A percentile compares a stretch with the other conserved stretches of the same genome.
Conservation (phyloP, 116 monocot genomes). For the Phalaenopsis hybrid region DNA sequence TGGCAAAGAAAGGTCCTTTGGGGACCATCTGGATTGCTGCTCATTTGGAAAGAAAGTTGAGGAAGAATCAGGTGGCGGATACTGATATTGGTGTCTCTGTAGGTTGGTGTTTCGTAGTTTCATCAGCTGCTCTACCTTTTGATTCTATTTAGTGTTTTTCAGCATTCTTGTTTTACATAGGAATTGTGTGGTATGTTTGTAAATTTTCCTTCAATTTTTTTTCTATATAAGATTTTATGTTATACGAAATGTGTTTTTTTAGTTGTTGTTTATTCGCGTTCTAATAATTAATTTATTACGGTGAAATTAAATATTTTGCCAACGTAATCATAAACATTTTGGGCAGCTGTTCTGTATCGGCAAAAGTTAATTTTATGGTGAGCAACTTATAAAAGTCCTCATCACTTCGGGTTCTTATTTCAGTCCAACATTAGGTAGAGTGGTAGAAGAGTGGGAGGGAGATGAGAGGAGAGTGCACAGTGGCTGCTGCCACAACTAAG, state of each 20-base stretch:
- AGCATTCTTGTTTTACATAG: neutral
- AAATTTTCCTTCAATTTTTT: neutral
- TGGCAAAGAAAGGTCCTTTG: slow-evolving; percentile 97
- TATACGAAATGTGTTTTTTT: neutral
- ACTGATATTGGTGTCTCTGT: slow-evolving; percentile 96
- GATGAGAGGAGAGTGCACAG: neutral
- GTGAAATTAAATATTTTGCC: too few species aligned
- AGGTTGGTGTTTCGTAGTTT: slow-evolving; percentile 46
- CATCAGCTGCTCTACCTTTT: neutral
- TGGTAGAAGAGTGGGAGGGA: neutral
- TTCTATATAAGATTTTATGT: neutral
- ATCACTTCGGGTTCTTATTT: neutral
- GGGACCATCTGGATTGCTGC: slow-evolving; percentile 99
- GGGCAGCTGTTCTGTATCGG: neutral
- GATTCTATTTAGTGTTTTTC: neutral
- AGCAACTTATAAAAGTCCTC: neutral
- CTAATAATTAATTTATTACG: too few species aligned
- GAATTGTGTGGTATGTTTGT: too few species aligned
- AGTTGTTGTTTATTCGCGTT: too few species aligned
- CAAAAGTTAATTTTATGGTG: neutral
- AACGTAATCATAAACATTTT: too few species aligned
- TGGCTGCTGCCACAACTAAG: neutral
- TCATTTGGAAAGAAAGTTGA: slow-evolving; percentile 92
- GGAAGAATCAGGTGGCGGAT: slow-evolving; percentile 97
- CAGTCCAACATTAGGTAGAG: neutral